These are phyloP conservation scores for Dendrobium chrysotoxum DNA, from an alignment of 106 monocot species.

Conservation along the genomic window DNA sequence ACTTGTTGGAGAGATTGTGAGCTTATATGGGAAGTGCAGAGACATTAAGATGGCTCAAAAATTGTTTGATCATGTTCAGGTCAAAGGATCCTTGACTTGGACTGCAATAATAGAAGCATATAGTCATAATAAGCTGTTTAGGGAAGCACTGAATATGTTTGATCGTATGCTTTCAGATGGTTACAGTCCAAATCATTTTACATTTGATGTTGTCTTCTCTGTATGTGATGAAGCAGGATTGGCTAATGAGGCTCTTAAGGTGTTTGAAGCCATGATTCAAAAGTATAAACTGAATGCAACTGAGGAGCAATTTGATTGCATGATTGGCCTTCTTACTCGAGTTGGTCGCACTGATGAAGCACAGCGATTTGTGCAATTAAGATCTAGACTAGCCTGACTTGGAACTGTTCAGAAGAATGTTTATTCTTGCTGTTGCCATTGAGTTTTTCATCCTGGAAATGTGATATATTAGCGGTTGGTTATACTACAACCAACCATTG, in stretches of 20 bases:
- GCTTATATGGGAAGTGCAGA: slow-evolving; percentile 44
- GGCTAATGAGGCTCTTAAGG: slow-evolving; percentile 39
- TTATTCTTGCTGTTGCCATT: background rate
- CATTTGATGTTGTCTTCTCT: slow-evolving; percentile 48
- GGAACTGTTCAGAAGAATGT: background rate
- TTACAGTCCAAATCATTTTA: slow-evolving; percentile 60
- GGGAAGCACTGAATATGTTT: slow-evolving; percentile 45
- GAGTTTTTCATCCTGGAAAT: background rate
- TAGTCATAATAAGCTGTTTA: slow-evolving; percentile 20
- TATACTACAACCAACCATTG: background rate
- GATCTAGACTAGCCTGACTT: slow-evolving; percentile 21
- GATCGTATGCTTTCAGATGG: slow-evolving; percentile 34
- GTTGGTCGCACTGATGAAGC: slow-evolving; percentile 42
- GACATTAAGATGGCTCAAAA: slow-evolving; percentile 35
- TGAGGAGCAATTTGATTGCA: slow-evolving; percentile 32
- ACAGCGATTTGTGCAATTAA: slow-evolving; percentile 42
- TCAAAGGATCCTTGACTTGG: slow-evolving; percentile 47
- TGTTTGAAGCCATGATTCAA: slow-evolving; percentile 51
- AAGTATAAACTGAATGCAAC: slow-evolving; percentile 47
- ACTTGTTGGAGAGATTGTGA: slow-evolving; percentile 29
- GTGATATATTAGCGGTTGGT: background rate
- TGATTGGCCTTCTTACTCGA: slow-evolving; percentile 36
- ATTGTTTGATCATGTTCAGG: slow-evolving; percentile 27
- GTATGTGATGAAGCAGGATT: slow-evolving; percentile 47
- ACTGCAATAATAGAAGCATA: slow-evolving; percentile 54